These are phyloP conservation scores for Amaranthus hypochondriacus DNA, from an alignment of 148 eudicot genomes.

Conservation along the genomic window DNA sequence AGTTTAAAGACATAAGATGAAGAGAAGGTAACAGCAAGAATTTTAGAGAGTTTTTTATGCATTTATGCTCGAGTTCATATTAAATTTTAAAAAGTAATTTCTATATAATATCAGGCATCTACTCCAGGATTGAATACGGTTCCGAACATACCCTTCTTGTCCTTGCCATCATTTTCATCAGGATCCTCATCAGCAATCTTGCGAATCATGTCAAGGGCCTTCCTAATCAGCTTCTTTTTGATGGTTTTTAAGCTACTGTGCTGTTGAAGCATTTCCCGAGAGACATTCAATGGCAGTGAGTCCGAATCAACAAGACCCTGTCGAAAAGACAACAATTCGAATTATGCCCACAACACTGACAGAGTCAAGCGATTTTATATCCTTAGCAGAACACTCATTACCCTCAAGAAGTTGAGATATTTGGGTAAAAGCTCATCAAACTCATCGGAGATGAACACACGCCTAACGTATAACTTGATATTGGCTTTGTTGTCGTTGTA, in stretches of 20 bases:
- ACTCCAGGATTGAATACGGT: not conserved
- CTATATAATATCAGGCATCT: not conserved
- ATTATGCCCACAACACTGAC: conserved; percentile 5
- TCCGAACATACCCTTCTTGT: conserved; percentile 62
- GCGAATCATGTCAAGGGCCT: conserved; percentile 99
- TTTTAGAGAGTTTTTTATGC: not conserved
- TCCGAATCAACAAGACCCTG: conserved; percentile 99
- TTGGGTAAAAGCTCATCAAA: conserved; percentile 95
- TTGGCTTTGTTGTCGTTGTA: conserved; percentile 87
- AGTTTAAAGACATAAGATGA: not conserved
- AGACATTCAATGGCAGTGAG: conserved; percentile 91
- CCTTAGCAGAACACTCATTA: conserved; percentile 26
- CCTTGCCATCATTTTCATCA: conserved; percentile 71
- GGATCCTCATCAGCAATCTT: conserved; percentile 97
- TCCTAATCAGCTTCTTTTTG: conserved; percentile 90
- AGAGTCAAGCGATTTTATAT: not conserved
- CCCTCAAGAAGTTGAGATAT: conserved; percentile 85
- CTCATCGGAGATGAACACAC: conserved; percentile 98
- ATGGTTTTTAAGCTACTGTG: conserved; percentile 98
- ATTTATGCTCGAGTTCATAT: not conserved
- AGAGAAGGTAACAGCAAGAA: not conserved
- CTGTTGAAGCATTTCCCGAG: conserved; percentile 99
- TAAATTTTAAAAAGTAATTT: not conserved
- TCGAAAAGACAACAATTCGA: conserved; percentile 17
- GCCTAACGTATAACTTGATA: conserved; percentile 80